These are phyloP conservation scores for Fusarium napiforme DNA, from an alignment of 2,329 filamentous ascomycete species.

Conservation along the genomic window DNA sequence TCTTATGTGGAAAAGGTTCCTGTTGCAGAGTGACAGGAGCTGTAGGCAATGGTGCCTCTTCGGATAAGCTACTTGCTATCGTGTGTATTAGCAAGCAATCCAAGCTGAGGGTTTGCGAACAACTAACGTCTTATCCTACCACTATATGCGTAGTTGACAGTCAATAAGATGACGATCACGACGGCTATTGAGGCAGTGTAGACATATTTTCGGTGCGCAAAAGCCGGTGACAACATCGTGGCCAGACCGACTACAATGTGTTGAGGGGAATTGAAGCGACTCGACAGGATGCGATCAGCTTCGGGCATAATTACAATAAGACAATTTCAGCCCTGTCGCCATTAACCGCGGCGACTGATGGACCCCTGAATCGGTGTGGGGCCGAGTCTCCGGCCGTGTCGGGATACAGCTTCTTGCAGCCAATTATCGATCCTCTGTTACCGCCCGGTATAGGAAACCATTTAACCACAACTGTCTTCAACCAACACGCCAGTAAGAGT, in stretches of 20 bases:
- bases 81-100: not conserved
- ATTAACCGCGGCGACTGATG: not conserved
- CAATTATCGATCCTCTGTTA: not conserved
- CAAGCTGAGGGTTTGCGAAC: not conserved
- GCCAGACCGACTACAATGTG: not conserved
- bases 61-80: not conserved
- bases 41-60: not conserved
- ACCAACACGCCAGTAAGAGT: not conserved
- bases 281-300: not conserved
- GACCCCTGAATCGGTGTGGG: conserved; percentile 1
- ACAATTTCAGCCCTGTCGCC: not conserved
- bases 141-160: conserved; percentile 23
- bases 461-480: not conserved
- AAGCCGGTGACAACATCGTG: not conserved
- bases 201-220: conserved; percentile 6
- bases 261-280: not conserved
- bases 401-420: not conserved
- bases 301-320: not conserved
- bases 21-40: not conserved
- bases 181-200: conserved; percentile 4
- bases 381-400: not conserved
- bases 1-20: conserved; percentile 39
- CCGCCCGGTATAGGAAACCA: not conserved
- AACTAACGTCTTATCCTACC: conserved; percentile 10
- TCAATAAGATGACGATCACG: conserved; percentile 8